A percentile compares a stretch with the other conserved stretches of the same genome.
Evolutionary conservation across 495 filamentous ascomycete genomes (phyloP).

Genomic region (Bacidia gigantensis): DNA sequence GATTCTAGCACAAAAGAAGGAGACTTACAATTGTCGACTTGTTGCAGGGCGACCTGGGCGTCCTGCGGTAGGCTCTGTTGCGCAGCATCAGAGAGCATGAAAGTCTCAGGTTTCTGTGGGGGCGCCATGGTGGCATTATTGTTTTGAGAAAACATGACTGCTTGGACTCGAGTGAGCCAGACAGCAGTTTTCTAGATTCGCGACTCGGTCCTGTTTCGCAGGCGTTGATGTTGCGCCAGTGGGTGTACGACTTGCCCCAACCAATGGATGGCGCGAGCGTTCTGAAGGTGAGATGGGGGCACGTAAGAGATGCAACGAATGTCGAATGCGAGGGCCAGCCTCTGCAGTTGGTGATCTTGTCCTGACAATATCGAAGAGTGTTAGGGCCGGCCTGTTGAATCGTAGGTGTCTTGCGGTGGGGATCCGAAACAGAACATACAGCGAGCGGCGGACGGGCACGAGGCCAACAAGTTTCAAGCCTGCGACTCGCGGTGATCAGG

Average conservation of each 20-base stretch:
- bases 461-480: slow-evolving; percentile 1
- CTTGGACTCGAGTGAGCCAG: not conserved
- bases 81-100: slow-evolving; percentile 91
- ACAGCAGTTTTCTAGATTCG: too few relatives aligned
- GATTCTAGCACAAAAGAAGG: not conserved
- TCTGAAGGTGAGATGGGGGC: not conserved
- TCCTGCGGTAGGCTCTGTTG: slow-evolving; percentile 93
- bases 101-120: slow-evolving; percentile 90
- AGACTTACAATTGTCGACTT: slow-evolving; percentile 91
- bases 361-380: not conserved
- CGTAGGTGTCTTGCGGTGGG: not conserved
- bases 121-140: slow-evolving; percentile 44
- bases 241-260: too few relatives aligned
- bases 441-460: not conserved
- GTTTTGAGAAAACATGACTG: slow-evolving; percentile 38
- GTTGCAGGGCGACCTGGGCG: slow-evolving; percentile 91
- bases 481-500: slow-evolving; percentile 9
- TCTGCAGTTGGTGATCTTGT: not conserved
- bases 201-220: too few relatives aligned
- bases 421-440: not conserved
- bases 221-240: too few relatives aligned
- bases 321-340: not conserved
- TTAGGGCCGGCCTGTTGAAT: not conserved
- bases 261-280: too few relatives aligned
- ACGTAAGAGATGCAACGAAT: not conserved